Base-by-base conservation (phyloP, 1,139 yeast species). In the Scheffersomyces quercinus region DNA sequence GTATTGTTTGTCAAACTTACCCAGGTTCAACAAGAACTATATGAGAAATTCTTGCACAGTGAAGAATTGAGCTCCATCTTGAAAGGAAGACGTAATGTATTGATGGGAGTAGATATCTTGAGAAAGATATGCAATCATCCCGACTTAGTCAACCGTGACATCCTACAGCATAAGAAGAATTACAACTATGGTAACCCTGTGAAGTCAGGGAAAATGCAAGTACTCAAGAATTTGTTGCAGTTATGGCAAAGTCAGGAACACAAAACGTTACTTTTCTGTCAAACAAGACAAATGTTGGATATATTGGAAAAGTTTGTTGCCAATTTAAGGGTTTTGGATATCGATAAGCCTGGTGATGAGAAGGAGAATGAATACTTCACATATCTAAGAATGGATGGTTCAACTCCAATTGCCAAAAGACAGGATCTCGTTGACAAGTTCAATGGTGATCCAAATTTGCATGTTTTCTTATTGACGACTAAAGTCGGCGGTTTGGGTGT, bases 61-160 rank as follows among this genome's bases (percentile, higher is more conserved):
- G 88, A 83, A 40, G 98, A 91, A 47, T 65, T 89, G 58, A 70
- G 71, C 38, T 82, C 90, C 15, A 89, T 90, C 34, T 64, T 85
- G 43, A 76, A 78, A 35, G 97, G 98, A 1, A 84, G 79, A 55
- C 65, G 95, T 42, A 90, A 90, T 53, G 89, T 90, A 16, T 68
- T 93, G 31, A 88, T 78, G 75, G 99, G 99, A 0, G 95, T 93
- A 34, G 98, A 93, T 60, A 79, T 88, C 29, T 64, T 93, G 43
- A 73, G 99, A 47, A 93, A 93, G 58, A 88, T 93, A 3, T 95
- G 99, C 61, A 93, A 93, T 61, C 99, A 95, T 67, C 99, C 99
- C 0, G 97, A 95, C 62, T 68, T 93, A 46, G 83, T 88, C 1
- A 82, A 82, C 42, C 67, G 82, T 10, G 83, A 83, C 7, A 60